Conservation (phyloP, 2,329 filamentous ascomycete genomes). For the Ophiostoma ulmi region DNA sequence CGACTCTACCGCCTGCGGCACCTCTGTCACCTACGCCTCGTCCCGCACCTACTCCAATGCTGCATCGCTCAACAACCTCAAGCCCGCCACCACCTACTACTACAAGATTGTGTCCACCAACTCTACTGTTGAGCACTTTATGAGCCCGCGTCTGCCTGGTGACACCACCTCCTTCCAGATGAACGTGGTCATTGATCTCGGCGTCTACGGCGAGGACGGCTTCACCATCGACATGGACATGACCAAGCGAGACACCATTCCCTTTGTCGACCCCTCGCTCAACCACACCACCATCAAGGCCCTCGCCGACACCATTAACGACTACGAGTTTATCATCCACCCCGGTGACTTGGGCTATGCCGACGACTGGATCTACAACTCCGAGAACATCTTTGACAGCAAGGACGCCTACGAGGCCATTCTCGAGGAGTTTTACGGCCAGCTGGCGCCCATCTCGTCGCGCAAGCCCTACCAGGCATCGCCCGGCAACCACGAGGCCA, state of each 20-base stretch:
- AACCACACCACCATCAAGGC: conserved; percentile 56
- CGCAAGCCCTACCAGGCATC: conserved; percentile 53
- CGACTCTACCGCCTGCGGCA: conserved; percentile 38
- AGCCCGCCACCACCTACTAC: conserved; percentile 53
- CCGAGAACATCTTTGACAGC: conserved; percentile 61
- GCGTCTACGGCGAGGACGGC: conserved; percentile 50
- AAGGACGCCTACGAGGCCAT: conserved; percentile 97
- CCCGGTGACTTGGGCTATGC: conserved; percentile 55
- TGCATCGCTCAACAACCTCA: conserved; percentile 43
- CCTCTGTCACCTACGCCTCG: conserved; percentile 46
- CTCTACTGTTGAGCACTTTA: conserved; percentile 49
- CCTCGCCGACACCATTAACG: conserved; percentile 47
- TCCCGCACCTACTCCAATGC: conserved; percentile 52
- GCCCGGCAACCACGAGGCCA: conserved; percentile 57
- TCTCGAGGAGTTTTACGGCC: conserved; percentile 73
- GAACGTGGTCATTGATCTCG: conserved; percentile 50
- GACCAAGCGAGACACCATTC: conserved; percentile 46
- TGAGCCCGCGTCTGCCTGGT: conserved; percentile 49
- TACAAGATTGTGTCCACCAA: conserved; percentile 56
- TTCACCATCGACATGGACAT: conserved; percentile 44
- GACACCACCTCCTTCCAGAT: conserved; percentile 51
- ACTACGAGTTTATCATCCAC: conserved; percentile 53
- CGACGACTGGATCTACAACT: conserved; percentile 50
- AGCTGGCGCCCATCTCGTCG: conserved; percentile 49
- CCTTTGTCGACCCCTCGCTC: conserved; percentile 45